Evolutionary conservation across 192 early-diverging fungal genomes (phyloP).

Genomic region (Spinellus fusiger): DNA sequence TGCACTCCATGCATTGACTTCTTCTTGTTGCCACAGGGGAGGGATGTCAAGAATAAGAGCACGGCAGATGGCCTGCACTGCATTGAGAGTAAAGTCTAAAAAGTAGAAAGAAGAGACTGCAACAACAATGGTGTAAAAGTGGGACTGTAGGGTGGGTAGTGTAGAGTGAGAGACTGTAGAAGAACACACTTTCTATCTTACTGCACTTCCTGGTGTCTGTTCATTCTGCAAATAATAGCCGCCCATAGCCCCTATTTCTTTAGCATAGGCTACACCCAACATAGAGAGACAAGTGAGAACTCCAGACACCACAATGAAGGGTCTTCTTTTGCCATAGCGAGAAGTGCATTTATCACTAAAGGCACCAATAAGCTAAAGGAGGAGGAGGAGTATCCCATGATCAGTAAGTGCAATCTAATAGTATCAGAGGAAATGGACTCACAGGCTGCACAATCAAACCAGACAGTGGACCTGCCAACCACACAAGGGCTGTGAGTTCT

Average conservation of each 20-base stretch:
- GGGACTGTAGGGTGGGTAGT: background rate
- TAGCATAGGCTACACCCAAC: slow-evolving; percentile 67
- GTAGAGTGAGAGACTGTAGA: background rate
- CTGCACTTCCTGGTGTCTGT: background rate
- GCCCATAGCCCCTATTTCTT: slow-evolving; percentile 46
- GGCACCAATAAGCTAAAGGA: slow-evolving; percentile 73
- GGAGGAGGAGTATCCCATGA: slow-evolving; percentile 22
- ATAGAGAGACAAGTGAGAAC: slow-evolving; percentile 60
- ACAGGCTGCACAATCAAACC: slow-evolving; percentile 22
- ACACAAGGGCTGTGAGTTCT: slow-evolving; percentile 63
- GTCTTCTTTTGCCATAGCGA: slow-evolving; percentile 73
- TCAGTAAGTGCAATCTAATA: background rate
- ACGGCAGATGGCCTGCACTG: slow-evolving; percentile 77
- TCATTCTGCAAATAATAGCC: background rate
- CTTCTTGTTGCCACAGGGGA: slow-evolving; percentile 75
- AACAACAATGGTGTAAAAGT: slow-evolving; percentile 48
- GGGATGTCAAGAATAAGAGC: slow-evolving; percentile 84
- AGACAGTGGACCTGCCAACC: slow-evolving; percentile 76
- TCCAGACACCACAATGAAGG: slow-evolving; percentile 75
- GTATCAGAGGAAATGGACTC: background rate
- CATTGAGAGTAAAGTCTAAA: slow-evolving; percentile 92
- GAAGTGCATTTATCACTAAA: slow-evolving; percentile 75
- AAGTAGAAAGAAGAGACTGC: slow-evolving; percentile 83
- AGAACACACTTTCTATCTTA: background rate
- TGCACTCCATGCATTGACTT: slow-evolving; percentile 79